Percentiles rank a stretch among this genome's conserved stretches.
Conservation (phyloP, 78 protist genomes). For the Planoprotostelium fungivorum region DNA sequence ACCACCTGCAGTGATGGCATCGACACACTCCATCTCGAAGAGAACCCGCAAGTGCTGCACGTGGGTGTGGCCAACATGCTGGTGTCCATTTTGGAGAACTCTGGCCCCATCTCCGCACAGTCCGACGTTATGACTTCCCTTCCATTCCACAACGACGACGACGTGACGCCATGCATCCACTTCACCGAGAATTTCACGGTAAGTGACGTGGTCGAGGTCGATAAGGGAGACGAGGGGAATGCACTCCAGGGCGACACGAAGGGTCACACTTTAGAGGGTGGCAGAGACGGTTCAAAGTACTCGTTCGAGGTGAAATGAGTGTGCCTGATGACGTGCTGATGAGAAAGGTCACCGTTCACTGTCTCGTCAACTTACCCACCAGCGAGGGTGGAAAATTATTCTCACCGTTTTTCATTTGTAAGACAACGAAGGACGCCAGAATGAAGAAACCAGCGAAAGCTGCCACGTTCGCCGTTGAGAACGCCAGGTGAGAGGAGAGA, state of each 20-base stretch:
- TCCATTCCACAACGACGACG: neutral
- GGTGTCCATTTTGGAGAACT: neutral
- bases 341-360: neutral
- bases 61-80: neutral
- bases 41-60: neutral
- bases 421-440: neutral
- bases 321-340: neutral
- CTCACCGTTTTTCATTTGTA: neutral
- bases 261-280: neutral
- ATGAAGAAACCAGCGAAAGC: neutral
- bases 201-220: neutral
- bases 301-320: neutral
- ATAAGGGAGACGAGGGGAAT: neutral
- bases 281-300: neutral
- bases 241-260: neutral
- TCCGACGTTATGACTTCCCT: neutral
- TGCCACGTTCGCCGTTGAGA: neutral
- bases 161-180: neutral
- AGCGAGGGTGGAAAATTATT: neutral
- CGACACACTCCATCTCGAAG: neutral
- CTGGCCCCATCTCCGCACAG: neutral
- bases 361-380: neutral
- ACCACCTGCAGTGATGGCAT: too few relatives aligned
- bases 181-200: neutral
- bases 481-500: neutral